phyloP scores from a whole-genome alignment of 139 green algal genomes.

The Volvox africanus region DNA sequence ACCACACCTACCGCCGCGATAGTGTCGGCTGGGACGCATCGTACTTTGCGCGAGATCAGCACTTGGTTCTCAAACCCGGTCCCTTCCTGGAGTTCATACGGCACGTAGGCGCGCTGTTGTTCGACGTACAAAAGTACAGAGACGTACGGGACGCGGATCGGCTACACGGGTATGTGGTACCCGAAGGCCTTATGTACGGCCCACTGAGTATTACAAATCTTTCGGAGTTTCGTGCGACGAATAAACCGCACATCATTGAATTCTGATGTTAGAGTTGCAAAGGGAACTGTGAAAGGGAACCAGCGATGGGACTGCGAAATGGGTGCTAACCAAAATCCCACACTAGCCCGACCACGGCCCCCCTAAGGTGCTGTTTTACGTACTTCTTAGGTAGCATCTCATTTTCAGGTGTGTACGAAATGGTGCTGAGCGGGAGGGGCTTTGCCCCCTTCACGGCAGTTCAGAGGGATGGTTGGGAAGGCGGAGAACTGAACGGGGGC shows the following conservation, averaged over 20 bases:
- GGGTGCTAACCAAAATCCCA: no score
- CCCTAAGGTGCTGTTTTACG: no score
- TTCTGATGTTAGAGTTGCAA: not conserved
- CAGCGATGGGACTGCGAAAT: no score
- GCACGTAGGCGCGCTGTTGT: slow-evolving; percentile 17
- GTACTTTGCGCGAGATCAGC: slow-evolving; percentile 31
- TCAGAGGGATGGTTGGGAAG: no score
- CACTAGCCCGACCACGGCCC: no score
- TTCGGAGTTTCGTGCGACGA: not conserved
- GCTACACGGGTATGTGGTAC: slow-evolving; percentile 16
- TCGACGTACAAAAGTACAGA: not conserved
- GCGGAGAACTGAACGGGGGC: no score
- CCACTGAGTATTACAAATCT: slow-evolving; percentile 9
- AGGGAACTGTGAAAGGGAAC: no score
- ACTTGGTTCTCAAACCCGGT: not conserved
- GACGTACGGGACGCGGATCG: not conserved
- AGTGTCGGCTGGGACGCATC: not conserved
- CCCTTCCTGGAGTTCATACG: slow-evolving; percentile 11
- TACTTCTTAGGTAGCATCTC: no score
- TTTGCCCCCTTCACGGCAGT: no score
- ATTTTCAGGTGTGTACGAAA: no score
- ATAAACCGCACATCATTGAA: not conserved
- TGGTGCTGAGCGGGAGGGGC: no score
- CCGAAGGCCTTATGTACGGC: slow-evolving; percentile 16
- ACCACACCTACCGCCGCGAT: not conserved